Evolutionary conservation across 306 rosid species (phyloP), one percentile per base, ranked within the genome.

Genomic region (Sophora flavescens): DNA sequence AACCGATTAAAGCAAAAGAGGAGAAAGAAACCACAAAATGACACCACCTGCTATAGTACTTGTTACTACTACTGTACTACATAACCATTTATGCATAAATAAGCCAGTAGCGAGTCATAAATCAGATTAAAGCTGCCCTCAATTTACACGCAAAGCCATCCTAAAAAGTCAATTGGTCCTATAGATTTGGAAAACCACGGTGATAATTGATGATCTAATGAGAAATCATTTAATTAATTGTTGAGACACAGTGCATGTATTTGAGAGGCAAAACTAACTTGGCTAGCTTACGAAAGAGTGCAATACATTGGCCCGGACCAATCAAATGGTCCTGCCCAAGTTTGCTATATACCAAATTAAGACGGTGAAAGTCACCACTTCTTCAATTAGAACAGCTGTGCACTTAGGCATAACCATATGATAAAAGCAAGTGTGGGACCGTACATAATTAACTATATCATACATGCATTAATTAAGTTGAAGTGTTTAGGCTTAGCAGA

Each of bases 351-450:
- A 76, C 84, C 77, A 80, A 65, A 70, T 48, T 70, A 70, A 80
- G 72, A 56, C 45, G 59, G 66, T 63, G 79, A 75, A 75, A 77
- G 81, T 47, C 52, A 48, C 56, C 10, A 30, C 36, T 63, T 47
- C 83, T 75, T 84, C 36, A 84, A 75, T 79, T 79, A 38, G 74
- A 84, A 80, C 70, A 84, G 70, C 76, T 70, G 72, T 75, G 81
- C 78, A 69, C 32, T 30, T 33, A 70, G 72, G 53, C 76, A 76
- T 59, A 71, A 71, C 59, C 71, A 76, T 51, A 47, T 52, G 82
- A 65, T 57, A 32, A 70, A 75, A 75, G 66, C 70, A 70, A 74
- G 66, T 79, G 14, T 48, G 45, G 39, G 82, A 71, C 75, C 48
- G 22, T 47, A 4, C 79, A 64, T 45, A 60, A 62, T 57, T 45